phyloP scores from a whole-genome alignment of 768 basidiomycete species.

The Ramaria sp. region DNA sequence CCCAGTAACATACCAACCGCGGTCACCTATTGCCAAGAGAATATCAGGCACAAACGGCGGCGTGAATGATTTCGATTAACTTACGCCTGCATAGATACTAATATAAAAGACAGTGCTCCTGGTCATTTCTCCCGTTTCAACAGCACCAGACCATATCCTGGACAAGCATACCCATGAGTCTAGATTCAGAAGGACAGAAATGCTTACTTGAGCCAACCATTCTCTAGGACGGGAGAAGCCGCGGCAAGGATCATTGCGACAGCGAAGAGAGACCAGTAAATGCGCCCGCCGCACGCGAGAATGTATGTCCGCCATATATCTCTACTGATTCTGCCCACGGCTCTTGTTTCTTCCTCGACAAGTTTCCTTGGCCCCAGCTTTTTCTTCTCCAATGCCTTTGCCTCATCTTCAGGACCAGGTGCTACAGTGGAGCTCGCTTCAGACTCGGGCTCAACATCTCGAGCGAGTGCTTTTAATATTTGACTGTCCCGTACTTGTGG shows the following conservation, averaged over 20 bases:
- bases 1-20: constrained; percentile 22
- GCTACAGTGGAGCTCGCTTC: constrained; percentile 38
- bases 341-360: constrained; percentile 71
- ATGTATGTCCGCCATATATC: constrained; percentile 59
- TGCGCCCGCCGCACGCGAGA: constrained; percentile 35
- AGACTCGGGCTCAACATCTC: constrained; percentile 19
- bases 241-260: constrained; percentile 45
- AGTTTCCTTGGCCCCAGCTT: constrained; percentile 55
- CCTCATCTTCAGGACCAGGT: constrained; percentile 22
- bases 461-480: constrained; percentile 7
- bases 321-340: constrained; percentile 55
- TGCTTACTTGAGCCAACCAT: constrained; percentile 53
- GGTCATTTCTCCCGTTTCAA: constrained; percentile 22
- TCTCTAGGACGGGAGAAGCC: constrained; percentile 57
- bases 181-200: constrained; percentile 14
- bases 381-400: constrained; percentile 27
- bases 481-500: constrained; percentile 13
- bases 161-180: constrained; percentile 10
- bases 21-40: constrained; percentile 28
- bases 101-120: constrained; percentile 53
- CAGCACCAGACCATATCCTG: constrained; percentile 49
- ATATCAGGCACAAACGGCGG: not conserved
- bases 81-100: constrained; percentile 55
- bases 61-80: constrained; percentile 11
- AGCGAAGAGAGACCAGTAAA: constrained; percentile 49